Conservation (phyloP, 768 basidiomycete genomes). For the Leccinum boreale region DNA sequence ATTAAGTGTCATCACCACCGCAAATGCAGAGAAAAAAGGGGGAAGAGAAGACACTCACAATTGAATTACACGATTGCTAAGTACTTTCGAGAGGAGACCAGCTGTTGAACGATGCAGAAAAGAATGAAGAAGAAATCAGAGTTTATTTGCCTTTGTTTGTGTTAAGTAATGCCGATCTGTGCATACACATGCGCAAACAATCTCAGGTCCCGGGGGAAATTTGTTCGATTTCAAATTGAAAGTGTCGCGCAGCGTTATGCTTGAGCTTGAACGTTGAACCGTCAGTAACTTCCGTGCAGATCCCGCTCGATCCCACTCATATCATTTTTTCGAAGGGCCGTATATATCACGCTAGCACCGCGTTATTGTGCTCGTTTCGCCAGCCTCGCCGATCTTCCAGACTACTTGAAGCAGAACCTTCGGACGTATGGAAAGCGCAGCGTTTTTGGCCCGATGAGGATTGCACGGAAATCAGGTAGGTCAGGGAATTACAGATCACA, state of each 20-base stretch:
- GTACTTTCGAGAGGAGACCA: neutral
- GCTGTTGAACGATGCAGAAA: neutral
- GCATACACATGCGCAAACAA: neutral
- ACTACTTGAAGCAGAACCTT: too few relatives aligned
- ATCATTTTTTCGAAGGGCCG: too few relatives aligned
- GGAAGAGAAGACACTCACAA: conserved; percentile 16
- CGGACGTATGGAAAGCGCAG: too few relatives aligned
- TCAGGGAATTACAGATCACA: too few relatives aligned
- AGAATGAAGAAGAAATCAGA: neutral
- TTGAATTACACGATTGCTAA: neutral
- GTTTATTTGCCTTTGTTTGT: neutral
- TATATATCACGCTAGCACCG: too few relatives aligned
- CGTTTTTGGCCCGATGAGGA: too few relatives aligned
- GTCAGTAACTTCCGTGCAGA: too few relatives aligned
- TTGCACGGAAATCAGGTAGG: too few relatives aligned
- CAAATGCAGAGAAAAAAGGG: conserved; percentile 8
- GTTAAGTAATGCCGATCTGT: neutral
- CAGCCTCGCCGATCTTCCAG: neutral
- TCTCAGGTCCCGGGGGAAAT: too few relatives aligned
- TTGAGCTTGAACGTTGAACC: too few relatives aligned
- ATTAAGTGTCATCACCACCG: conserved; percentile 58
- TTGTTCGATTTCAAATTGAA: neutral
- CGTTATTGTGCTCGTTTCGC: too few relatives aligned
- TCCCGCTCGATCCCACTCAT: too few relatives aligned
- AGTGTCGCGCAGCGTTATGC: neutral